phyloP scores from a whole-genome alignment of 169 alveolate genomes.

The Plasmodium knowlesi region DNA sequence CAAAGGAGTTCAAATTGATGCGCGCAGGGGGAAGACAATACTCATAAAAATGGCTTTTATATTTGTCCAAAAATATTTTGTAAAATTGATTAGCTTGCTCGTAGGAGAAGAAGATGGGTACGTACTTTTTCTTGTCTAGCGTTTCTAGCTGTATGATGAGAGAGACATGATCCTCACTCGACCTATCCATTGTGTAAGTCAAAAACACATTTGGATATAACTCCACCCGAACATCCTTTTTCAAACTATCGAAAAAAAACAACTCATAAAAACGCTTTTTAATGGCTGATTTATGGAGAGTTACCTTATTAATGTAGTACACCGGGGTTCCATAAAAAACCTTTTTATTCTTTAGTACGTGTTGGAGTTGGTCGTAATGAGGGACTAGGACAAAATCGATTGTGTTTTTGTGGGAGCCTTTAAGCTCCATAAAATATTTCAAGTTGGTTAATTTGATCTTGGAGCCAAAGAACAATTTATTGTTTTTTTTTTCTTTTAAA shows the following conservation, averaged over 20 bases:
- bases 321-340: constrained; percentile 67
- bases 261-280: constrained; percentile 45
- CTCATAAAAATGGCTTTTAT: constrained; percentile 20
- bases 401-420: not conserved
- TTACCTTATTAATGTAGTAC: constrained; percentile 51
- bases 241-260: constrained; percentile 12
- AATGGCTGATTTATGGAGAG: constrained; percentile 12
- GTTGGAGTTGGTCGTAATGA: constrained; percentile 31
- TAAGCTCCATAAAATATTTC: constrained; percentile 29
- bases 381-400: constrained; percentile 59
- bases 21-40: constrained; percentile 58
- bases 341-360: constrained; percentile 51
- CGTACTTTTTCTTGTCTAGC: constrained; percentile 34
- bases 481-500: constrained; percentile 56
- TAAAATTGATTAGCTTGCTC: constrained; percentile 60
- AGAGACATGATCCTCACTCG: not conserved
- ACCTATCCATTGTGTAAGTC: constrained; percentile 28
- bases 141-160: constrained; percentile 65
- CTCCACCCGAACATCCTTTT: constrained; percentile 18
- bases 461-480: constrained; percentile 51
- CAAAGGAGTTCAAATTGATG: constrained; percentile 43
- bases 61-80: constrained; percentile 28
- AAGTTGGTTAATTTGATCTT: constrained; percentile 46
- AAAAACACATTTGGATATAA: constrained; percentile 46
- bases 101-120: constrained; percentile 63